Base-by-base conservation (phyloP, 2,329 filamentous ascomycete genomes). In the Xylaria sp. region DNA sequence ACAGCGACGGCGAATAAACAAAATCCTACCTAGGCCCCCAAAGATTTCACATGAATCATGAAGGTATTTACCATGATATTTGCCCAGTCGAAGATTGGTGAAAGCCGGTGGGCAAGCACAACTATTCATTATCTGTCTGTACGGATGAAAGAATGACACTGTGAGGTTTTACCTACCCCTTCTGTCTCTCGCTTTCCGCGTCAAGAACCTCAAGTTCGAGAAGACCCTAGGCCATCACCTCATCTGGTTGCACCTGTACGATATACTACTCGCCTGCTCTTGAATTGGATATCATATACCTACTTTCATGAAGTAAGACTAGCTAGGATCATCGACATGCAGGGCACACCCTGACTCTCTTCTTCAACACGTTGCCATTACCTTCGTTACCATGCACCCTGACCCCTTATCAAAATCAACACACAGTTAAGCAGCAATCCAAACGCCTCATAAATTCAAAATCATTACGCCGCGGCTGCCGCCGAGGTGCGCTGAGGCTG, bases 401-500 rank as follows among this genome's bases (percentile, higher is more conserved):
- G 48, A 9, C 54, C 30, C 18, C 42, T 52, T 55, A 54, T 49
- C 44, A 55, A 13, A 57, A 50, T 44, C 34, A 55, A 59, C 54
- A 54, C 56, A 46, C 52, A 56, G 30, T 30, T 50, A 34, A 19
- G 52, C 16, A 52, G 13, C 23, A 47, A 48, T 11, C 53, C 30
- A 5, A 54, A 59, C 53, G 48, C 59, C 59, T 16, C 13, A 46
- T n/a, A 2, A 50, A 23, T 16, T 34, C 13, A 55, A 16, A 7
- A 18, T 34, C n/a, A 52, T 52, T 68, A 69, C 13, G 65, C 66
- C 8, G 59, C 60, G 10, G 61, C 67, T 1, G 66, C 58, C 18
- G 65, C 55, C 47, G 66, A 63, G 35, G 65, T 65, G 52, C 65
- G 64, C 50, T 66, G 66, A 39, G 67, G 50, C 52, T 67, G 66